phyloP scores from a whole-genome alignment of 1,284 basidiomycete species.

The Ceratobasidium sp. region DNA sequence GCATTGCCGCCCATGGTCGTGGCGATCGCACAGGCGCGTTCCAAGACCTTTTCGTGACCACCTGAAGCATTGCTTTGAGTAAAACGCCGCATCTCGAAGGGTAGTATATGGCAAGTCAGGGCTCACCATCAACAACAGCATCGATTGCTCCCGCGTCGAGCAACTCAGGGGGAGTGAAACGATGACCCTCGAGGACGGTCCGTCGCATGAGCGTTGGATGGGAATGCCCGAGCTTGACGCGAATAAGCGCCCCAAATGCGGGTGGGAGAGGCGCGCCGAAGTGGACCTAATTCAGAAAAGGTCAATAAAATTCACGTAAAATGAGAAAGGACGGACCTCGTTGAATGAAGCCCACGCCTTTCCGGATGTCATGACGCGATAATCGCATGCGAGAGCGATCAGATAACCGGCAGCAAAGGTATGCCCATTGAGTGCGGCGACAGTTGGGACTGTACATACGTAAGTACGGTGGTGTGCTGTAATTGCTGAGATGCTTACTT shows the following conservation, averaged over 20 bases:
- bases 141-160: constrained; percentile 79
- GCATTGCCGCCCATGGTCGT: constrained; percentile 58
- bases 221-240: constrained; percentile 69
- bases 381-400: constrained; percentile 87
- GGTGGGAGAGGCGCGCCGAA: constrained; percentile 86
- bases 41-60: constrained; percentile 71
- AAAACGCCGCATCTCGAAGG: neutral
- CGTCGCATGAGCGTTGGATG: constrained; percentile 75
- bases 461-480: constrained; percentile 31
- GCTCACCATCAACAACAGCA: constrained; percentile 64
- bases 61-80: constrained; percentile 48
- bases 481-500: constrained; percentile 61
- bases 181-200: constrained; percentile 85
- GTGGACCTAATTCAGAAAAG: constrained; percentile 67
- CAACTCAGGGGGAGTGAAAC: constrained; percentile 84
- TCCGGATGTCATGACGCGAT: constrained; percentile 88
- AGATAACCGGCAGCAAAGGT: constrained; percentile 90
- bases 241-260: constrained; percentile 76
- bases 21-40: constrained; percentile 59
- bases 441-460: constrained; percentile 72
- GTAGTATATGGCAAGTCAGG: constrained; percentile 53
- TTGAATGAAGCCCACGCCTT: constrained; percentile 89
- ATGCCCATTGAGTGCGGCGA: constrained; percentile 93
- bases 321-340: constrained; percentile 68
- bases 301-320: constrained; percentile 34